Percentiles rank a stretch among this genome's conserved stretches.
These are phyloP conservation scores for Saccharomyces mikatae DNA, from an alignment of 805 yeast genomes.

Conservation along the genomic window DNA sequence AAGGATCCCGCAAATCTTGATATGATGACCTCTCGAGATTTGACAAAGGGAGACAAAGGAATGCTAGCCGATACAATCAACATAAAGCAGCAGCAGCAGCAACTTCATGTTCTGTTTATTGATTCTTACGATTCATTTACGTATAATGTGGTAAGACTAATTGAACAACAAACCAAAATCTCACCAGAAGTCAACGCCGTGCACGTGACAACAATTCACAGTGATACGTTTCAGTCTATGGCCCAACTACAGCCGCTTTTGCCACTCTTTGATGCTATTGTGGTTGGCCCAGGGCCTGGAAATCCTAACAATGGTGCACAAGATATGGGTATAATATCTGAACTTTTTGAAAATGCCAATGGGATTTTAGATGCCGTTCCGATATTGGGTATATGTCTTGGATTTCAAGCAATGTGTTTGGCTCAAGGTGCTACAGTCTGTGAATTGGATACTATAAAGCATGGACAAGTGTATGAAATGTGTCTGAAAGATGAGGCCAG, in stretches of 20 bases:
- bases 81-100: neutral
- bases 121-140: slow-evolving; percentile 97
- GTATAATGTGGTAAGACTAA: slow-evolving; percentile 60
- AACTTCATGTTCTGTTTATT: slow-evolving; percentile 33
- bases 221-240: slow-evolving; percentile 29
- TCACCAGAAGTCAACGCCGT: slow-evolving; percentile 9
- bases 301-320: slow-evolving; percentile 48
- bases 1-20: neutral
- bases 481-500: slow-evolving; percentile 11
- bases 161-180: slow-evolving; percentile 41
- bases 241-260: slow-evolving; percentile 37
- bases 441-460: slow-evolving; percentile 54
- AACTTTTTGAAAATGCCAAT: slow-evolving; percentile 37
- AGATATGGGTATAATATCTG: slow-evolving; percentile 69
- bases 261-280: slow-evolving; percentile 57
- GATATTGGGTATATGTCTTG: slow-evolving; percentile 84
- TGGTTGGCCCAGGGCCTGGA: slow-evolving; percentile 98
- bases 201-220: slow-evolving; percentile 32
- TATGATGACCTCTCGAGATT: neutral
- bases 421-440: slow-evolving; percentile 50
- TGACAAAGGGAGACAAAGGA: neutral
- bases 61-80: slow-evolving; percentile 4
- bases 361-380: slow-evolving; percentile 37
- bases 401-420: slow-evolving; percentile 75
- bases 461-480: slow-evolving; percentile 73